Conservation (phyloP, 2,329 filamentous ascomycete genomes). For the Orbilia javanica region DNA sequence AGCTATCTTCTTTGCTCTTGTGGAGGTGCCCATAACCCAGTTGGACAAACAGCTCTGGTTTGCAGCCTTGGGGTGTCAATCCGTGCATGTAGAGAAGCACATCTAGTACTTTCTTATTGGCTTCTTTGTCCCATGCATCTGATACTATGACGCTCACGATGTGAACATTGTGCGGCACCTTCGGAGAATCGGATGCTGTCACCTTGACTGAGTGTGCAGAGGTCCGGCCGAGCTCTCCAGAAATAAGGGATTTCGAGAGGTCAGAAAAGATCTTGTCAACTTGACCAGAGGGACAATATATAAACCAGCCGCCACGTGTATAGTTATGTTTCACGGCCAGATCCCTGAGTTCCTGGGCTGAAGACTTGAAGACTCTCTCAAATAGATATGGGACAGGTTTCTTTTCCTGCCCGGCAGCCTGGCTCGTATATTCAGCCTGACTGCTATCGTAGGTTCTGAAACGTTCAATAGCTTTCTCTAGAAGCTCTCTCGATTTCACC, state of each 20-base stretch:
- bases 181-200: background rate
- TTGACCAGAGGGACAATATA: background rate
- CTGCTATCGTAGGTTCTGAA: background rate
- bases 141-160: constrained; percentile 3
- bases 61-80: background rate
- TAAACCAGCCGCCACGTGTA: constrained; percentile 40
- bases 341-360: background rate
- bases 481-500: background rate
- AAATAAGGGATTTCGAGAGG: constrained; percentile 26
- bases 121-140: constrained; percentile 23
- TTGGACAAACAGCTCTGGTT: constrained; percentile 36
- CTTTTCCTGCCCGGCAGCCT: background rate
- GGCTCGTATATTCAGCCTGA: background rate
- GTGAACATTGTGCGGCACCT: background rate
- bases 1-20: constrained; percentile 1
- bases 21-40: constrained; percentile 32
- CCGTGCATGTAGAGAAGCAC: constrained; percentile 31
- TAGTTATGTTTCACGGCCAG: constrained; percentile 16
- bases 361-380: background rate
- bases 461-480: background rate
- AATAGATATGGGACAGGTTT: background rate
- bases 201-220: constrained; percentile 19
- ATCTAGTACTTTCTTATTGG: constrained; percentile 22
- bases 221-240: constrained; percentile 7
- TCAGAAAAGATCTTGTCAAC: constrained; percentile 16